Percentiles rank a stretch among this genome's conserved stretches.
Conservation (phyloP, 2,329 filamentous ascomycete species). For the Aspergillus novofumigatus region DNA sequence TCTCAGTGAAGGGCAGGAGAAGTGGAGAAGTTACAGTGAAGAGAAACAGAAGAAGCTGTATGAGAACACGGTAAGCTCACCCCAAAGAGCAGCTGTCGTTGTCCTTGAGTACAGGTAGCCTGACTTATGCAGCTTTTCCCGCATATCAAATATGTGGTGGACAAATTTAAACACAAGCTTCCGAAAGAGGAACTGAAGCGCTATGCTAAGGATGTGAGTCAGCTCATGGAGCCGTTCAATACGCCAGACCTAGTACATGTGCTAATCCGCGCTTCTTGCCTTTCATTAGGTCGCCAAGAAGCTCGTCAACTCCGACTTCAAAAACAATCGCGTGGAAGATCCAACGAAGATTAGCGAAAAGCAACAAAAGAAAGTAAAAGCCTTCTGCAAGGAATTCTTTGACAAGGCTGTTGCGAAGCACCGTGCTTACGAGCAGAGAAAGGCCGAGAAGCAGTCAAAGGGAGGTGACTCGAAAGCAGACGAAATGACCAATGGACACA, state of each 20-base stretch:
- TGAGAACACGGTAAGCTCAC: conserved; percentile 73
- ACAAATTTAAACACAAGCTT: conserved; percentile 82
- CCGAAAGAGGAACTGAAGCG: conserved; percentile 71
- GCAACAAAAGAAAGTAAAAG: conserved; percentile 77
- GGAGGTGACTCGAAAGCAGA: conserved; percentile 19
- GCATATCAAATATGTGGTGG: conserved; percentile 77
- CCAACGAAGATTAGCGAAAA: conserved; percentile 73
- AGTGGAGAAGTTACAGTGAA: conserved; percentile 48
- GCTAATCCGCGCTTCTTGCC: conserved; percentile 42
- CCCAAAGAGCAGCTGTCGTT: neutral
- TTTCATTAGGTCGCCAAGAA: conserved; percentile 66
- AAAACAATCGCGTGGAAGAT: conserved; percentile 78
- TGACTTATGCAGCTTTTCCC: conserved; percentile 64
- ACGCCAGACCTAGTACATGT: neutral
- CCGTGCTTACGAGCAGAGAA: conserved; percentile 62
- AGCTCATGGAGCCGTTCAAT: neutral
- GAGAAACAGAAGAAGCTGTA: conserved; percentile 96
- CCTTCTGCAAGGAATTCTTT: conserved; percentile 78
- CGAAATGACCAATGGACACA: conserved; percentile 20
- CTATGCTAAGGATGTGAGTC: conserved; percentile 58
- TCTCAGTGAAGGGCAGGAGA: conserved; percentile 41
- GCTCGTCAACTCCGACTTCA: conserved; percentile 86
- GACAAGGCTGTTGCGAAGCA: conserved; percentile 81
- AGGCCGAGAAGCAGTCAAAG: conserved; percentile 45
- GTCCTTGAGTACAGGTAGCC: neutral